Evolutionary conservation across 1,284 basidiomycete species (phyloP), one percentile per base, ranked within the genome.

Genomic region (Ganoderma sinense): DNA sequence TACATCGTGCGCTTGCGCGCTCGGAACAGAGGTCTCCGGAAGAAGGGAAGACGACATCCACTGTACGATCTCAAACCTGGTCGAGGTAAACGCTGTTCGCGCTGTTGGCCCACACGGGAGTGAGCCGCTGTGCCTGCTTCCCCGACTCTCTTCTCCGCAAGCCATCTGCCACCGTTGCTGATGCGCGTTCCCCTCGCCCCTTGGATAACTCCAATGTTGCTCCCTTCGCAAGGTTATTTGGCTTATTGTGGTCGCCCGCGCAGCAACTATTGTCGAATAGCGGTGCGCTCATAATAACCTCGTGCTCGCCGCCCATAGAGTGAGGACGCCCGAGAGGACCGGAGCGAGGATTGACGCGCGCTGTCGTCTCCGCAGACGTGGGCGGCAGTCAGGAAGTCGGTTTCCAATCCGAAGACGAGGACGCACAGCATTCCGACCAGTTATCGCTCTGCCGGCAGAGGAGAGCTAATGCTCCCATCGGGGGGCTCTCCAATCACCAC

Each of bases 301-400:
- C 53, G 53, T 18, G 56, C 33, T 4, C 56, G n/a, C 56, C 56
- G 53, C 53, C 29, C 53, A 56, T 23, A 33, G 29, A 33, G 23
- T 20, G 33, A 59, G 56, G 56, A 59, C 56, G 58, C 43, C 41
- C 56, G 65, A 60, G 53, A 26, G 40, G 31, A 60, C 65, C 48
- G 43, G 65, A 59, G 41, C 31, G 39, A 20, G 59, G 51, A 62
- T 51, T 53, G 65, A 48, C 59, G 65, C 65, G 55, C n/a, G 45
- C 55, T 11, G 23, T 29, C 13, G 26, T 31, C 55, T 56, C 51
- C 18, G 62, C 16, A 33, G 53, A 51, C 11, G 14, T 45, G 43
- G 62, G 69, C 69, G 72, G 68, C 72, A 67, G 72, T 73, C 69
- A 73, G 61, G 67, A 68, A 73, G 68, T 71, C 69, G 69, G 67